Evolutionary conservation across 345 rosid species (phyloP).

Genomic region (Sisymbrium altissimum): DNA sequence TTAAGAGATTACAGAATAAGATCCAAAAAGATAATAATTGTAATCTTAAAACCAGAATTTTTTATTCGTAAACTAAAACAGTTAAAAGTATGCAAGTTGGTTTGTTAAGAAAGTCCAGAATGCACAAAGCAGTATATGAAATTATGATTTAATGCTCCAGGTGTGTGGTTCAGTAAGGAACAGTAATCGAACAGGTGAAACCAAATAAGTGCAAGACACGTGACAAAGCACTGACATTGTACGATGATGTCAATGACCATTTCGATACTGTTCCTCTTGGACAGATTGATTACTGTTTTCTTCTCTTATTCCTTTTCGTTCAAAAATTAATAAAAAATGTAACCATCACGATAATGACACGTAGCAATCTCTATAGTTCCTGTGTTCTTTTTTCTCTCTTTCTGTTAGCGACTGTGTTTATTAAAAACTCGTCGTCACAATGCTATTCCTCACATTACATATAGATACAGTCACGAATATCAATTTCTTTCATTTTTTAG

Average conservation of each 20-base stretch:
- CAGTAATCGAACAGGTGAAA: not conserved
- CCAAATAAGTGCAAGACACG: conserved; percentile 24
- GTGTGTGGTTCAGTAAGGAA: not conserved
- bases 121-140: not conserved
- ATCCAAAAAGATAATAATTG: not conserved
- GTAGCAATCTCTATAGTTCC: not conserved
- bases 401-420: not conserved
- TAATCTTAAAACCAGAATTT: not conserved
- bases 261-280: conserved; percentile 1
- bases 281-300: not conserved
- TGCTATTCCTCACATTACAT: too few species aligned
- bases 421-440: not conserved
- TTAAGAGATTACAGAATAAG: not conserved
- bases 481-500: too few species aligned
- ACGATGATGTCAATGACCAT: conserved; percentile 30
- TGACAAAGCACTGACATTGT: conserved; percentile 27
- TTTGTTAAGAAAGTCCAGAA: not conserved
- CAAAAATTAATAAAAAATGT: too few species aligned
- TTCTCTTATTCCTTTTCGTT: too few species aligned
- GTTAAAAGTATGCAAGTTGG: not conserved
- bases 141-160: not conserved
- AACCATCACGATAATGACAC: too few species aligned
- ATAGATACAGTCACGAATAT: too few species aligned
- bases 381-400: not conserved
- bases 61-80: not conserved